Evolutionary conservation across 306 rosid species (phyloP), one percentile per base, ranked within the genome.

Genomic region (Senna siamea): DNA sequence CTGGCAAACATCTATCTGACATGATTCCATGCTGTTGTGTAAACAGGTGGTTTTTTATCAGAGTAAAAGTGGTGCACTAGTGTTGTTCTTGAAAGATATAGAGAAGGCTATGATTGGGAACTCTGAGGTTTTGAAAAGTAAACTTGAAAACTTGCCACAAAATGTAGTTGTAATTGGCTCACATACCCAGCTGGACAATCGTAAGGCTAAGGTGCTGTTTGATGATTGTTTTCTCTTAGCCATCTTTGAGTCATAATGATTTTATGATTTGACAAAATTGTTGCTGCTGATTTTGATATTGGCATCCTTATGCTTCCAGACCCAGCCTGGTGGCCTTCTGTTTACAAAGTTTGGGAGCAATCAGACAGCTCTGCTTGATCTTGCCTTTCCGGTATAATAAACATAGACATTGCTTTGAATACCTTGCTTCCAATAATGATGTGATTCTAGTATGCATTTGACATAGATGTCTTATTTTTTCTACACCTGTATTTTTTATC

Each of bases 311-410:
- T 81, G 62, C 60, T 80, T 81, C 14, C 88, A 94, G 99, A 77
- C 90, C 52, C 99, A 91, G 66, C 90, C 95, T 43, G 97, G 99
- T 69, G 89, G 99, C 78, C 97, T 94, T 84, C 74, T 94, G 66
- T 94, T 94, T 72, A 92, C 99, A 5, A 94, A 94, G 79, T 89
- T 92, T 46, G 97, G 97, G 80, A 83, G 93, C 81, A 92, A 81
- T 78, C 99, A 92, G 78, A 92, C 99, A 1, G 97, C 99, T 56
- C 85, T 94, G 56, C 95, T 94, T 66, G 99, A 94, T 92, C 93
- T 91, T 85, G 97, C 96, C 72, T 88, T 94, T 78, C 99, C 95
- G 92, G 99, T 92, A 94, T 77, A 79, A 62, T 59, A 70, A 20
- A 38, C 32, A 5, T 61, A 17, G 7, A n/a, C 47, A 28, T 62